phyloP scores from a whole-genome alignment of 495 filamentous ascomycete genomes.

The Mycothermus thermophilus region DNA sequence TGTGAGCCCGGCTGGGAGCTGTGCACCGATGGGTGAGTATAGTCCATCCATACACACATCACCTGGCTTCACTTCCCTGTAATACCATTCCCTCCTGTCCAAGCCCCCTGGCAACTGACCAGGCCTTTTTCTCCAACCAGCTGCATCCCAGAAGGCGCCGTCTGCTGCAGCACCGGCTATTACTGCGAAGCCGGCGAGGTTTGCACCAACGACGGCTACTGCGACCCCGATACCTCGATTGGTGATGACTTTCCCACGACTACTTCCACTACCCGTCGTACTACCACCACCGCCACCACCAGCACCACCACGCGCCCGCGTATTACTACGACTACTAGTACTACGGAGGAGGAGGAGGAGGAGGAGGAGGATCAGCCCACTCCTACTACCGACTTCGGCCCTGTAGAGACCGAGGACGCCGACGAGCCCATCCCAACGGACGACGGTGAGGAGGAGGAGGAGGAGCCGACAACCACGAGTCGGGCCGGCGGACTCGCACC shows the following conservation, averaged over 20 bases:
- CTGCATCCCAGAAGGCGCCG: constrained; percentile 12
- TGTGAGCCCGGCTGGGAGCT: constrained; percentile 3
- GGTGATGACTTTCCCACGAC: neutral
- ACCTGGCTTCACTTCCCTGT: neutral
- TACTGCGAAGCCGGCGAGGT: constrained; percentile 12
- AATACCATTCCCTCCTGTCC: no score
- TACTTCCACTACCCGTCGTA: neutral
- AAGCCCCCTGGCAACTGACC: no score
- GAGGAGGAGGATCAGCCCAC: no score
- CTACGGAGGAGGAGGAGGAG: constrained; percentile 1
- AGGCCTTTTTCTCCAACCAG: neutral
- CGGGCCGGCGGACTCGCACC: no score
- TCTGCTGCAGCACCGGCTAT: constrained; percentile 11
- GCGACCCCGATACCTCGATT: neutral
- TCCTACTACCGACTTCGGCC: no score
- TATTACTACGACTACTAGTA: no score
- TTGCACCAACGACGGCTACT: constrained; percentile 3
- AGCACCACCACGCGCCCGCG: no score
- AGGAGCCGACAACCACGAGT: no score
- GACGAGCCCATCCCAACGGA: no score
- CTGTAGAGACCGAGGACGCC: no score
- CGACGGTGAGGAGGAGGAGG: no score
- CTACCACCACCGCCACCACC: neutral
- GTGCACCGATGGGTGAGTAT: constrained; percentile 3
- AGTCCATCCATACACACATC: neutral